These are phyloP conservation scores for Daldinia concentrica DNA, from an alignment of 495 filamentous ascomycete species.

Conservation along the genomic window DNA sequence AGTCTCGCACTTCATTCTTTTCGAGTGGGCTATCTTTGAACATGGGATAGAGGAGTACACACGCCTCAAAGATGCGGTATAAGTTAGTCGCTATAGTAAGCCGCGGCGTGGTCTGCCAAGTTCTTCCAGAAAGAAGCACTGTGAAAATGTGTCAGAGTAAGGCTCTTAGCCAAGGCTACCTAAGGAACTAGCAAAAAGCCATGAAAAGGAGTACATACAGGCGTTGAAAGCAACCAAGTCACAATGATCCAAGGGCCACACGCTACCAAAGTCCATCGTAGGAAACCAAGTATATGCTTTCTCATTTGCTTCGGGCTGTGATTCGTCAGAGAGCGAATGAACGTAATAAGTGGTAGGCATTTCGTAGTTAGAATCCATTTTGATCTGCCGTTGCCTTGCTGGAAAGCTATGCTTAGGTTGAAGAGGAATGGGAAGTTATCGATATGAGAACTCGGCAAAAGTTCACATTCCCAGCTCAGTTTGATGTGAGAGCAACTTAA, in stretches of 20 bases:
- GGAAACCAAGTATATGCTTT: conserved; percentile 4
- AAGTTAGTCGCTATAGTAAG: neutral
- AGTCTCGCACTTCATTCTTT: neutral
- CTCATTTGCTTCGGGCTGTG: neutral
- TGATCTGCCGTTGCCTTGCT: neutral
- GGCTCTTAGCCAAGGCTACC: neutral
- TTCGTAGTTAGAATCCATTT: neutral
- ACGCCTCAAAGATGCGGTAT: neutral
- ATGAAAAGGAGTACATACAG: neutral
- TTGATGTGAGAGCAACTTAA: neutral
- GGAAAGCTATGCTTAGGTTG: neutral
- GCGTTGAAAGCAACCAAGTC: neutral
- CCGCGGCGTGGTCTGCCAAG: neutral
- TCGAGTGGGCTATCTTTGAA: neutral
- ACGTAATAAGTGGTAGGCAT: neutral
- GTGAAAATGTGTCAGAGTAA: neutral
- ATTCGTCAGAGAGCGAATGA: neutral
- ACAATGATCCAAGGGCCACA: neutral
- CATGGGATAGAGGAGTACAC: neutral
- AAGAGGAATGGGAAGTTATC: neutral
- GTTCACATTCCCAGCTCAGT: neutral
- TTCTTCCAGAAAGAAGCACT: neutral
- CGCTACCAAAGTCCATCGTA: neutral
- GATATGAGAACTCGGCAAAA: neutral
- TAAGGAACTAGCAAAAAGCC: neutral